phyloP scores from a whole-genome alignment of 1,139 yeast species.

The Wickerhamiella pararugosa region DNA sequence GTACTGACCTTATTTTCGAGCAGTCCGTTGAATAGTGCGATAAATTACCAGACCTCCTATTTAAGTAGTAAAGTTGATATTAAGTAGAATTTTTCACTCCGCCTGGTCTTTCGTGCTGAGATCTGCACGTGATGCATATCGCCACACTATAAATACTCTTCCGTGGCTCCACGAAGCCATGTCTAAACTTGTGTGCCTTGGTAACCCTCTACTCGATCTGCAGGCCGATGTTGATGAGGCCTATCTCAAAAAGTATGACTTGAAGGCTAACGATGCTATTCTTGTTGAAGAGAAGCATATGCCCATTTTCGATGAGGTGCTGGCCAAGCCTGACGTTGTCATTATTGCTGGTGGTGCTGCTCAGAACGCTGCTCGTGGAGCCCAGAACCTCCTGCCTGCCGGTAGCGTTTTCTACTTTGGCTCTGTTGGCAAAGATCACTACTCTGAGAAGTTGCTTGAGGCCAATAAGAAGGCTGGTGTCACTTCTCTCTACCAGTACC shows the following conservation, averaged over 20 bases:
- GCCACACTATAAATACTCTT: background rate
- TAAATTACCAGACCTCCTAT: background rate
- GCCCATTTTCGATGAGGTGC: conserved; percentile 72
- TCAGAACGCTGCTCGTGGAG: conserved; percentile 97
- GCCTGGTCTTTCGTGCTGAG: too few relatives aligned
- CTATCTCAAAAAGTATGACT: conserved; percentile 61
- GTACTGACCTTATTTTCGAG: background rate
- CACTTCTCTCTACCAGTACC: conserved; percentile 69
- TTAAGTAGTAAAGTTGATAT: background rate
- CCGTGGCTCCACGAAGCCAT: background rate
- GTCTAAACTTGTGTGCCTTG: conserved; percentile 40
- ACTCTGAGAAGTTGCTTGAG: conserved; percentile 60
- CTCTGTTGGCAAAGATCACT: conserved; percentile 86
- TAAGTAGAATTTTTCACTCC: background rate
- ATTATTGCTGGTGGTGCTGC: conserved; percentile 98
- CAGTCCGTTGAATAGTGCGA: background rate
- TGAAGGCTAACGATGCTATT: conserved; percentile 90
- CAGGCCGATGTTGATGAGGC: conserved; percentile 54
- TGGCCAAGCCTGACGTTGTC: conserved; percentile 45
- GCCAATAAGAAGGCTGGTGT: conserved; percentile 88
- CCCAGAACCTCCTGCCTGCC: conserved; percentile 76
- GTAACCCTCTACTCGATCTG: conserved; percentile 72
- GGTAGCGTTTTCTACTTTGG: conserved; percentile 88
- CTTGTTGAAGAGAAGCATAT: conserved; percentile 77
- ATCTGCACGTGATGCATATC: background rate